phyloP scores from a whole-genome alignment of 805 yeast species.

The Pichia membranifaciens region DNA sequence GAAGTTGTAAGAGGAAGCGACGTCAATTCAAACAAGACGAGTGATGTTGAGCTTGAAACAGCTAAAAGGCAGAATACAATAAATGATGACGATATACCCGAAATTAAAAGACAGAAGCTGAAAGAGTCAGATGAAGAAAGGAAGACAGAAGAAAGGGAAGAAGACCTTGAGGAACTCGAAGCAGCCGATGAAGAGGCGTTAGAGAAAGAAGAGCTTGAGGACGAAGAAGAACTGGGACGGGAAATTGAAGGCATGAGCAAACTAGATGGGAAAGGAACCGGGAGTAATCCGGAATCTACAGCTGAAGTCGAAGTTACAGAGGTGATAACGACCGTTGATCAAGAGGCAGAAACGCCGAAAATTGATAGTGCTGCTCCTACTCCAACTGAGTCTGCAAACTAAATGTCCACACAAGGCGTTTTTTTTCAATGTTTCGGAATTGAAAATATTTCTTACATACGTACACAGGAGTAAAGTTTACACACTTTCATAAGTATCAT shows the following conservation, averaged over 20 bases:
- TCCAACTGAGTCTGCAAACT: slow-evolving; percentile 1
- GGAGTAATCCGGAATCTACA: no score
- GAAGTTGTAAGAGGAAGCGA: no score
- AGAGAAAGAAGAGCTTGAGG: slow-evolving; percentile 2
- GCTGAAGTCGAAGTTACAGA: no score
- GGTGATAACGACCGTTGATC: not conserved
- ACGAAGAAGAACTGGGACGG: slow-evolving; percentile 14
- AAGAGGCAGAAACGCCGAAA: slow-evolving; percentile 9
- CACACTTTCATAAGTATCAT: slow-evolving; percentile 31
- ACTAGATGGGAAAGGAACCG: no score
- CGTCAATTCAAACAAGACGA: no score
- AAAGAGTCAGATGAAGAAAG: slow-evolving; percentile 21
- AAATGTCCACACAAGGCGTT: not conserved
- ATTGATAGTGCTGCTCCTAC: slow-evolving; percentile 10
- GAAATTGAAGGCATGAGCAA: no score
- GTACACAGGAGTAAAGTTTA: not conserved
- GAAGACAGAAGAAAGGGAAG: slow-evolving; percentile 19
- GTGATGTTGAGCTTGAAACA: no score
- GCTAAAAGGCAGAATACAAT: slow-evolving; percentile 37
- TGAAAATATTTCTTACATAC: not conserved
- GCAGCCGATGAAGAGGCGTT: slow-evolving; percentile 21
- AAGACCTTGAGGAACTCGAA: slow-evolving; percentile 24
- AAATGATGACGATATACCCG: slow-evolving; percentile 36
- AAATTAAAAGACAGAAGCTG: slow-evolving; percentile 26
- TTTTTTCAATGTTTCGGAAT: not conserved